These are phyloP conservation scores for Phaeoacremonium minimum DNA, from an alignment of 2,329 filamentous ascomycete genomes.

Conservation along the genomic window DNA sequence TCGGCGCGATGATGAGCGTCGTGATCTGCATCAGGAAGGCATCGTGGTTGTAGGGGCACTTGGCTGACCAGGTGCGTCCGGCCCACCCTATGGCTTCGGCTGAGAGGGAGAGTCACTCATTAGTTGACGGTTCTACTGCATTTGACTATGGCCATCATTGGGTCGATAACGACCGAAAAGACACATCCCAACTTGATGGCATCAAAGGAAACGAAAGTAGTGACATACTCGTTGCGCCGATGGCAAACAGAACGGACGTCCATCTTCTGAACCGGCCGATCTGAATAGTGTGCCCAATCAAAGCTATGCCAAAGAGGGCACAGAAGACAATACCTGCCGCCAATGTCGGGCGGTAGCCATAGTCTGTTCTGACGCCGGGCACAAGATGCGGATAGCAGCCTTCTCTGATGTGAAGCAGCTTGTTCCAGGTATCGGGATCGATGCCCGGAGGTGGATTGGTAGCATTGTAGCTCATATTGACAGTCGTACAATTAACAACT, in stretches of 20 bases:
- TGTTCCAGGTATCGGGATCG: too few species aligned
- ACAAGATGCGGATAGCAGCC: constrained; percentile 6
- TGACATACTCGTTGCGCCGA: constrained; percentile 18
- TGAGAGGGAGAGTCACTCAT: constrained; percentile 9
- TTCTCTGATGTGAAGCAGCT: neutral
- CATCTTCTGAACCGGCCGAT: constrained; percentile 12
- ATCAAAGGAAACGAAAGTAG: too few species aligned
- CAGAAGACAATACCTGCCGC: constrained; percentile 17
- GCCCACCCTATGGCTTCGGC: constrained; percentile 43
- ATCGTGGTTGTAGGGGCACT: constrained; percentile 41
- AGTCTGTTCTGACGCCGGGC: too few species aligned
- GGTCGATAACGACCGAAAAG: too few species aligned
- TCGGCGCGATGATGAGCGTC: constrained; percentile 36
- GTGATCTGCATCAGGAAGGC: constrained; percentile 48
- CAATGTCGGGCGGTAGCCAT: constrained; percentile 18
- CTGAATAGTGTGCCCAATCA: constrained; percentile 16
- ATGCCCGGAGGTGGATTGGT: too few species aligned
- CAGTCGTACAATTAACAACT: too few species aligned
- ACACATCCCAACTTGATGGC: too few species aligned
- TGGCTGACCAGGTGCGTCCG: constrained; percentile 39
- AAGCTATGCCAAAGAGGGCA: constrained; percentile 15
- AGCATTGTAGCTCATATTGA: too few species aligned
- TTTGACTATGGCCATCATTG: too few species aligned
- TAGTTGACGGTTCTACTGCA: too few species aligned
- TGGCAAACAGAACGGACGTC: constrained; percentile 15